Percentiles rank a stretch among this genome's conserved stretches.
phyloP scores from a whole-genome alignment of 768 basidiomycete genomes.

The Rhizopogon vesiculosus region DNA sequence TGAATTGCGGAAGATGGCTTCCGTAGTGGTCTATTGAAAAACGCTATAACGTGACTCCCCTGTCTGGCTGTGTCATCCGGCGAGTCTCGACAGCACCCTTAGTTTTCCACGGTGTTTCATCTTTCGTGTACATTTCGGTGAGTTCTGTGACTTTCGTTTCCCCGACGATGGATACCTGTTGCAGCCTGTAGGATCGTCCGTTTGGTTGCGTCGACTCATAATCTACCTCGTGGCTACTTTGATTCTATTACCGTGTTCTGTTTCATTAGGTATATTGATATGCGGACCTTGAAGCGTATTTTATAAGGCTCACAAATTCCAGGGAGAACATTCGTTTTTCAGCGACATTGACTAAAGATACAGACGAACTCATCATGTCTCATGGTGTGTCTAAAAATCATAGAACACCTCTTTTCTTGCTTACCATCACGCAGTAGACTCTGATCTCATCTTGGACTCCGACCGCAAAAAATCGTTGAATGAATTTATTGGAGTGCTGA shows the following conservation, averaged over 20 bases:
- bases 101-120: not conserved
- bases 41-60: not conserved
- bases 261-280: not conserved
- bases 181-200: not conserved
- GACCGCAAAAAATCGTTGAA: not conserved
- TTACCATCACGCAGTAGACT: not conserved
- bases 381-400: not conserved
- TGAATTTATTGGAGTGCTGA: not conserved
- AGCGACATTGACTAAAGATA: not conserved
- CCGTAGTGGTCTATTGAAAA: not conserved
- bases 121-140: not conserved
- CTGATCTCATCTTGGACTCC: not conserved
- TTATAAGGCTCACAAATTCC: not conserved
- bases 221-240: not conserved
- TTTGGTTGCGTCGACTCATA: not conserved
- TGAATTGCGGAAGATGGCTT: not conserved
- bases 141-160: not conserved
- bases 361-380: not conserved
- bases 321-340: constrained; percentile 16
- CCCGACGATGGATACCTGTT: not conserved
- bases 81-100: not conserved
- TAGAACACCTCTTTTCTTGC: not conserved
- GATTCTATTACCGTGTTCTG: not conserved
- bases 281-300: constrained; percentile 1
- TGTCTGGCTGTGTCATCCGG: not conserved